These are phyloP conservation scores for Erodium chrysanthum DNA, from an alignment of 441 rosid species.

Conservation along the genomic window DNA sequence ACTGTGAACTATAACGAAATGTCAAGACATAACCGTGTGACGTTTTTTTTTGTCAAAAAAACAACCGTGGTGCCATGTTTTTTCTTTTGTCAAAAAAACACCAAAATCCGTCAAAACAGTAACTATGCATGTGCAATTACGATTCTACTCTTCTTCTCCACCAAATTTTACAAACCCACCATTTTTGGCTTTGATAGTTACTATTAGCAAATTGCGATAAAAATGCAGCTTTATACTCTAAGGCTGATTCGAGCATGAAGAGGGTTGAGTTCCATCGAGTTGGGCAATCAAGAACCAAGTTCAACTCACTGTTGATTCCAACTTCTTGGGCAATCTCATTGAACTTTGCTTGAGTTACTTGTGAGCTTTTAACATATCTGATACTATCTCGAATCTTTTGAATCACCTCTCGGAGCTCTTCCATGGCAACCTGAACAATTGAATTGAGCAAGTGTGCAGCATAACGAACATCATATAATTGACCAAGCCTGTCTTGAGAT, in stretches of 20 bases:
- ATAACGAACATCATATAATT: constrained; percentile 62
- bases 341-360: constrained; percentile 49
- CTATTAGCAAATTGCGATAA: too few species aligned
- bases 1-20: too few species aligned
- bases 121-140: too few species aligned
- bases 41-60: too few species aligned
- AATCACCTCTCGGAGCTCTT: constrained; percentile 47
- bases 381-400: constrained; percentile 66
- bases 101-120: too few species aligned
- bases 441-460: constrained; percentile 53
- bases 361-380: constrained; percentile 72
- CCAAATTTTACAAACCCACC: too few species aligned
- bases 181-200: too few species aligned
- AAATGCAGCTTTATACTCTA: constrained; percentile 55
- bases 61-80: too few species aligned
- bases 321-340: constrained; percentile 59
- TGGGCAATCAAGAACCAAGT: constrained; percentile 53
- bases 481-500: constrained; percentile 55
- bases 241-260: constrained; percentile 62
- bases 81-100: too few species aligned
- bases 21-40: too few species aligned
- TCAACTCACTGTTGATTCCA: constrained; percentile 49
- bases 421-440: constrained; percentile 59
- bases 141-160: too few species aligned
- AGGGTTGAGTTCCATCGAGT: constrained; percentile 62